phyloP scores from a whole-genome alignment of 169 alveolate species.

The Condylostoma magnum region DNA sequence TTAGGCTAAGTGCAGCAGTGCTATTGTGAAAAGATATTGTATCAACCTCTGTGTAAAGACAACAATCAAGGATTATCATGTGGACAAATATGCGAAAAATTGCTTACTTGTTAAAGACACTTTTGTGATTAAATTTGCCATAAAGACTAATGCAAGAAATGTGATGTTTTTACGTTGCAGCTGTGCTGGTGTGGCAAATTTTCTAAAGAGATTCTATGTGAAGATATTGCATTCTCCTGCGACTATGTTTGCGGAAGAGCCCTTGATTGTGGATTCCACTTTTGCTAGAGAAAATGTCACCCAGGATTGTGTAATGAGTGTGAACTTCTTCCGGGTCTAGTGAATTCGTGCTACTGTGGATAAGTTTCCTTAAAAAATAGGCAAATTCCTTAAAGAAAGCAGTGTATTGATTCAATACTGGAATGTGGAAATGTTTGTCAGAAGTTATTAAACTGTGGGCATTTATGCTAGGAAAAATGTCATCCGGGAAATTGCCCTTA shows the following conservation, averaged over 20 bases:
- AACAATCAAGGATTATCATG: constrained; percentile 59
- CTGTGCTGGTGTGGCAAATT: constrained; percentile 74
- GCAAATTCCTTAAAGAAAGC: constrained; percentile 50
- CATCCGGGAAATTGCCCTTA: constrained; percentile 67
- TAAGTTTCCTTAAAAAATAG: constrained; percentile 44
- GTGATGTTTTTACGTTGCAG: constrained; percentile 43
- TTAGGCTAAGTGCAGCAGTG: constrained; percentile 61
- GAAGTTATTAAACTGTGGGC: constrained; percentile 71
- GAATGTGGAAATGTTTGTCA: constrained; percentile 62
- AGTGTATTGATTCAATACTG: constrained; percentile 70
- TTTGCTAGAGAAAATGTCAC: constrained; percentile 70
- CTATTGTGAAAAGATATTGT: constrained; percentile 70
- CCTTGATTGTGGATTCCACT: constrained; percentile 73
- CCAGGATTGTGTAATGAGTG: constrained; percentile 69
- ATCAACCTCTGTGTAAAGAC: constrained; percentile 64
- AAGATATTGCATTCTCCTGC: constrained; percentile 56
- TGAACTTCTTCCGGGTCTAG: constrained; percentile 48
- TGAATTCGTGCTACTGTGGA: constrained; percentile 77
- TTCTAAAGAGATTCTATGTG: constrained; percentile 55
- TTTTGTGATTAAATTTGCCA: constrained; percentile 73
- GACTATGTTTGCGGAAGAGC: constrained; percentile 52
- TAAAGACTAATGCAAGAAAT: constrained; percentile 67
- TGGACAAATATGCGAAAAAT: constrained; percentile 67
- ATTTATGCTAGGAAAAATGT: constrained; percentile 59
- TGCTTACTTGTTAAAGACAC: constrained; percentile 69